Percentiles rank a stretch among this genome's conserved stretches.
Evolutionary conservation across 345 rosid genomes (phyloP).

Genomic region (Populus deltoides): DNA sequence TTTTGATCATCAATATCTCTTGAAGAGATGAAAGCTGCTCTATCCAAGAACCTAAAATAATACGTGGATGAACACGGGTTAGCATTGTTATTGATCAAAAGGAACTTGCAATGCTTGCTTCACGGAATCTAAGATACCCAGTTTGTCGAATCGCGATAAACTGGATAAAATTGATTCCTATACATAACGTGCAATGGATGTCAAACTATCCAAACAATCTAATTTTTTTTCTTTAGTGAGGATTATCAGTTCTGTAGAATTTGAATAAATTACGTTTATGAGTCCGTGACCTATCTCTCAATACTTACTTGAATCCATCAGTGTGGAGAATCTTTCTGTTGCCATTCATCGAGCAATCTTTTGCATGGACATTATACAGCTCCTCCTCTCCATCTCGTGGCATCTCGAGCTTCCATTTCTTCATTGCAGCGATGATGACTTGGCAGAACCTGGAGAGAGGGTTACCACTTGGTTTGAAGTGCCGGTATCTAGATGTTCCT

Average conservation of each 20-base stretch:
- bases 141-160: neutral
- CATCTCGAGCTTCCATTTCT: constrained; percentile 55
- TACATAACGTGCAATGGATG: neutral
- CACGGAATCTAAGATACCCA: neutral
- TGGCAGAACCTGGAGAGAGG: constrained; percentile 83
- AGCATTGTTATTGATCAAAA: neutral
- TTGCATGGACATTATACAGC: constrained; percentile 43
- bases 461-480: constrained; percentile 84
- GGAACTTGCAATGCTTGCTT: neutral
- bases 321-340: constrained; percentile 81
- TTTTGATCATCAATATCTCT: constrained; percentile 65
- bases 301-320: constrained; percentile 77
- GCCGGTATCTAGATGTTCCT: constrained; percentile 73
- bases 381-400: constrained; percentile 45
- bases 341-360: constrained; percentile 38
- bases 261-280: neutral
- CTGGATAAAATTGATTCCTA: neutral
- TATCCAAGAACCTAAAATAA: constrained; percentile 72
- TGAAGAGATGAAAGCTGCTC: constrained; percentile 71
- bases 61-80: constrained; percentile 6
- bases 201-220: too few relatives aligned
- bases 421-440: constrained; percentile 73
- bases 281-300: neutral
- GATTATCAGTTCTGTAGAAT: neutral
- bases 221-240: neutral